These are phyloP conservation scores for Ceratorhiza oryzae-sativae DNA, from an alignment of 1,284 basidiomycete species.

Conservation along the genomic window DNA sequence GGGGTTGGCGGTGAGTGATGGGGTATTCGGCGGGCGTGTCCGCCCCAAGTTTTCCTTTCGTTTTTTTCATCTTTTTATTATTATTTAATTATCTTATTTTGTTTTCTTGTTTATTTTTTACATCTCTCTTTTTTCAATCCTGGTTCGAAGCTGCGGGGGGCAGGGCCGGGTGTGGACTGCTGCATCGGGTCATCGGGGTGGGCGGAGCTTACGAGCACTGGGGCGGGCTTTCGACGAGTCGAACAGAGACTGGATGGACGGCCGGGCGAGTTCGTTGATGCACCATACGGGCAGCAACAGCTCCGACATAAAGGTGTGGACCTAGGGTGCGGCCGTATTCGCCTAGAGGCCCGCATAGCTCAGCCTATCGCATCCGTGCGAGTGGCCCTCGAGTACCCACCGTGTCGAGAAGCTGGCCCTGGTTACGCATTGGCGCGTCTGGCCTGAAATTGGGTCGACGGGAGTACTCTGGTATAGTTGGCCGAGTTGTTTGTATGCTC, in stretches of 20 bases:
- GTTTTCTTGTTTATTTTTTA: too few species aligned
- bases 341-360: conserved; percentile 2
- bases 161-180: too few species aligned
- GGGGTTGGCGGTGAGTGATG: too few species aligned
- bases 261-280: not conserved
- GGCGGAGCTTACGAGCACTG: not conserved
- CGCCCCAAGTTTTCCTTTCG: too few species aligned
- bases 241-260: not conserved
- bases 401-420: not conserved
- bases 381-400: not conserved
- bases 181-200: not conserved
- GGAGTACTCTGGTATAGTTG: not conserved
- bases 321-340: not conserved
- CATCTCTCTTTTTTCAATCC: not conserved
- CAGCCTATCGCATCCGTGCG: conserved; percentile 6
- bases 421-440: not conserved
- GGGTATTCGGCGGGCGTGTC: too few species aligned
- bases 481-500: not conserved
- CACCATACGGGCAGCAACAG: not conserved
- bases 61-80: too few species aligned
- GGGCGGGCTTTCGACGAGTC: not conserved
- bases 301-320: conserved; percentile 2
- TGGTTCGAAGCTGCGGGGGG: not conserved
- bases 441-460: not conserved
- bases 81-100: too few species aligned